Base-by-base conservation (phyloP, 805 yeast genomes). In the Pichia scutulata region DNA sequence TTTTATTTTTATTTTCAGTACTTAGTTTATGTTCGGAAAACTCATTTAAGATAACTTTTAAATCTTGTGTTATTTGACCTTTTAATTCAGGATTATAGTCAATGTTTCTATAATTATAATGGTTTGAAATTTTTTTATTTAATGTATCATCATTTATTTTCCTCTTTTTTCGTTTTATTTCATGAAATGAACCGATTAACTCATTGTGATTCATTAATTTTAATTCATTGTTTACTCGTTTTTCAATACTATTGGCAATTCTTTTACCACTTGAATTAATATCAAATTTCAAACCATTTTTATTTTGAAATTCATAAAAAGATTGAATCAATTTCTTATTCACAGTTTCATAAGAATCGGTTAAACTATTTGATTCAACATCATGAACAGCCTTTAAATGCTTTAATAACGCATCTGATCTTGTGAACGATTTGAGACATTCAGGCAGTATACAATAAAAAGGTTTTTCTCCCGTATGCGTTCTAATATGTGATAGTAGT, bases 401-500 rank as follows among this genome's bases (percentile, higher is more conserved):
- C 55, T 79, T 77, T 19, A 81, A 75, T 53, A 86, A 70, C 1
- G 84, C 86, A 54, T 80, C 86, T 0, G 81, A 70, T 48, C 84
- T 63, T 0, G 80, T 74, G 59, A 82, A 83, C 43, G 74, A 73
- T 53, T 77, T 73, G 46, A 74, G 75, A 63, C 92, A 85, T 55
- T 82, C 86, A 2, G 86, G 86, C 14, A 82, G 68, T 1, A 77
- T 72, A 62, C 92, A 85, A 57, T 71, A 76, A 56, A 76, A 81
- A 36, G 87, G 87, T 57, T 74, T 74, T 57, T 83, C 86, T 1
- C 84, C 82, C 0, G 85, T 78, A 61, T 85, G 92, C 1, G 78
- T 71, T 49, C 87, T 63, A 55, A 82, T 69, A 60, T 84, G 92
- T 0, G 84, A 71, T 0, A 81, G 70, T 30, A 85, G 69, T 1